Base-by-base conservation (phyloP, 352 stramenopile genomes). In the Globisporangium orthogonon region DNA sequence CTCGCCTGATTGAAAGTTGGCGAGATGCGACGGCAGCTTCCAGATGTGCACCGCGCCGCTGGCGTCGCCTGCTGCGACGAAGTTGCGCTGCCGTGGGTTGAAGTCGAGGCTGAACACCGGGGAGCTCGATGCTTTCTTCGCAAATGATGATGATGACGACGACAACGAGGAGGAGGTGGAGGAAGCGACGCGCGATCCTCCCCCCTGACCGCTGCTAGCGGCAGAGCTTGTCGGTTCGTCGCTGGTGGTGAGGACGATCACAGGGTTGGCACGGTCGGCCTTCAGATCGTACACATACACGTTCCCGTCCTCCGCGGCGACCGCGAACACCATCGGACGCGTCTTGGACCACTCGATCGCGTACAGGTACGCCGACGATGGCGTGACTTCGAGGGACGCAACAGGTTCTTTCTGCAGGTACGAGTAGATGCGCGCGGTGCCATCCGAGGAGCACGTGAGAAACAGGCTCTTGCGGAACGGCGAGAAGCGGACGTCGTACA, bases 381-480 rank as follows among this genome's bases (percentile, higher is more conserved):
- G 71, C 33, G 78, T 63, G 44, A 93, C 80, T 45, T 93, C 79
- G 30, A 92, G 61, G 2, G 72, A 75, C 7, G 88, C 55, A 40
- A 89, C n/a, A 7, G 83, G 71, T 37, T 87, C 69, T 39, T 72
- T 73, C 54, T 89, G 78, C 51, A 81, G 56, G 10, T 76, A 84
- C 18, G 70, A 83, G 69, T 90, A 93, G 52, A 96, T 53, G n/a
- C 78, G 80, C 4, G 82, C 80, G 0, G 70, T 91, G 50, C 87
- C 87, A 58, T 96, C 87, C 7, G 78, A 78, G 2, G 83, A 90
- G 46, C 71, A 84, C 7, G 82, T 84, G 35, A 94, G 68, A 52
- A 94, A 91, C 17, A 95, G 39, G 49, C 76, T 87, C 46, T 89
- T 86, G 57, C 85, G 77, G 50, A 95, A 96, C 1, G 86, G 86